phyloP scores from a whole-genome alignment of 225 moss, liverwort and hornwort species.

The Thuidium tamariscinum region DNA sequence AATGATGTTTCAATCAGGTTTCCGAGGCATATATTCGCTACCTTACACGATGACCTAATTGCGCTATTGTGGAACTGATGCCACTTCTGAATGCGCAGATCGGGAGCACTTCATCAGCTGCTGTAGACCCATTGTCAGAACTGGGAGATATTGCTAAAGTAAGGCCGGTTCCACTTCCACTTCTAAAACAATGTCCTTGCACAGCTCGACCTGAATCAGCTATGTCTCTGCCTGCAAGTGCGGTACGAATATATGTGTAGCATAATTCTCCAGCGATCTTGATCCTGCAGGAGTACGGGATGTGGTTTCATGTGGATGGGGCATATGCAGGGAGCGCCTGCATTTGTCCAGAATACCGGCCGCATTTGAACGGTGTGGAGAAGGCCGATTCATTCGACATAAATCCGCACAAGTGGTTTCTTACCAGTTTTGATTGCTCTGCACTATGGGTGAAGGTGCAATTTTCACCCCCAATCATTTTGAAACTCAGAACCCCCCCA shows the following conservation, averaged over 20 bases:
- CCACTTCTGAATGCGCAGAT: constrained; percentile 23
- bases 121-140: constrained; percentile 61
- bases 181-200: background rate
- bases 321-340: constrained; percentile 78
- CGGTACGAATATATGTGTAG: background rate
- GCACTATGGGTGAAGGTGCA: constrained; percentile 76
- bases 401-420: constrained; percentile 87
- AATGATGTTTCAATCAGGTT: background rate
- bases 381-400: constrained; percentile 65
- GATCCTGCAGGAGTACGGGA: constrained; percentile 33
- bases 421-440: constrained; percentile 86
- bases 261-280: background rate
- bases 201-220: background rate
- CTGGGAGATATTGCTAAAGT: constrained; percentile 59
- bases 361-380: constrained; percentile 55
- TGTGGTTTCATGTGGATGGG: constrained; percentile 89
- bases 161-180: background rate
- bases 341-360: constrained; percentile 71
- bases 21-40: too few relatives aligned
- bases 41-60: background rate
- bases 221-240: background rate
- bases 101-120: constrained; percentile 83
- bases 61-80: background rate
- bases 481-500: background rate
- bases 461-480: background rate